Base-by-base conservation (phyloP, 2,329 filamentous ascomycete genomes). In the Pseudogymnoascus sp. region DNA sequence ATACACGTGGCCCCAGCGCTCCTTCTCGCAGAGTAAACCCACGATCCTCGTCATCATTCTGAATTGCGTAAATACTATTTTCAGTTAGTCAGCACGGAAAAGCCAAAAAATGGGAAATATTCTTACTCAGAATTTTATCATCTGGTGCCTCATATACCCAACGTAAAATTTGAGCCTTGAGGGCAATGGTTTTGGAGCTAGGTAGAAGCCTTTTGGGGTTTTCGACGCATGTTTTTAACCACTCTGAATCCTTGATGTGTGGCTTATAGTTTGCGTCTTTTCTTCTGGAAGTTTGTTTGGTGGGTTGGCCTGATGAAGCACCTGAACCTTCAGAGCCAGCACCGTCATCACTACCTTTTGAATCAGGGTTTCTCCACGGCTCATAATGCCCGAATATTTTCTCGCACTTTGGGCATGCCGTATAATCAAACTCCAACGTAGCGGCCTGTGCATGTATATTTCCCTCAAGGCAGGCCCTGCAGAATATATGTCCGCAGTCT, bases 11-110 rank as follows among this genome's bases (percentile, higher is more conserved):
- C 65, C 67, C 84, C 83, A 87, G 0, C 71, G 68, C 66, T 86
- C 80, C 1, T 74, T 70, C 0, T 75, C 31, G 69, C 82, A 87
- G 41, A 87, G 75, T 1, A 74, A 76, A 0, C 67, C 71, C 2
- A 88, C 68, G 16, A 87, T 81, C 0, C 75, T 70, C 5, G 84
- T 77, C 68, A 86, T 80, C 2, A 78, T 74, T 1, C 82, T 72
- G 65, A 85, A 88, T 67, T 88, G 83, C 0, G 81, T 83, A 67
- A 86, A 88, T 54, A 88, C 73, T 64, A 83, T 83, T 45, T 57
- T 34, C 5, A 34, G 5, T 1, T 14, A 34, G 28, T 57, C 10
- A 57, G 51, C 10, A 4, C n/a, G 1, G 25, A 19, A 54, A 54
- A 7, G 48, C 21, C 7, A 25, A 25, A 34, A 34, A 19, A 21